phyloP scores from a whole-genome alignment of 2,329 filamentous ascomycete genomes.

The Claviceps purpurea region DNA sequence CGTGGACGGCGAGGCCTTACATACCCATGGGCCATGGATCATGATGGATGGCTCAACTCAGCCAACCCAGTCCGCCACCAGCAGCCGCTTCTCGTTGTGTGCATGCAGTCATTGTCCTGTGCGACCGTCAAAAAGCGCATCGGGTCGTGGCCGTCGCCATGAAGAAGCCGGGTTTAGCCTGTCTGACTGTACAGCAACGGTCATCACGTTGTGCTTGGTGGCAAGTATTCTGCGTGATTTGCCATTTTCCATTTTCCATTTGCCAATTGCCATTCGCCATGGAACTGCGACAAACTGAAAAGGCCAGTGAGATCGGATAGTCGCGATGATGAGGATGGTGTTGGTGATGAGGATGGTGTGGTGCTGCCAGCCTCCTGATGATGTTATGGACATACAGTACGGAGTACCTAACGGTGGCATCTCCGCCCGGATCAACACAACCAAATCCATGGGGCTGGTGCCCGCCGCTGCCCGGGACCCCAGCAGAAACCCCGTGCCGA shows the following conservation, averaged over 20 bases:
- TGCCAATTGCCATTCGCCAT: neutral
- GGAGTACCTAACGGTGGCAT: neutral
- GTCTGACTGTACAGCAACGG: neutral
- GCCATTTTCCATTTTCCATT: neutral
- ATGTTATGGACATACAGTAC: too few species aligned
- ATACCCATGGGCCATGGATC: constrained; percentile 19
- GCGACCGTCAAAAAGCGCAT: neutral
- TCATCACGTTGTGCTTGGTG: neutral
- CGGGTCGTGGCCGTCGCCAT: neutral
- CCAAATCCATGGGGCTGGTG: too few species aligned
- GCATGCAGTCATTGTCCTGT: neutral
- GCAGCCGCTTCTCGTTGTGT: neutral
- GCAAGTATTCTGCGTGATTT: neutral
- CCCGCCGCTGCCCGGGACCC: neutral
- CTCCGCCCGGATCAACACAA: constrained; percentile 9
- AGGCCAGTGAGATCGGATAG: neutral
- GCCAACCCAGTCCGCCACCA: constrained; percentile 10
- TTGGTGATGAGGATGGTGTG: neutral
- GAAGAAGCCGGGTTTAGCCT: neutral
- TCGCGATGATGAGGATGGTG: neutral
- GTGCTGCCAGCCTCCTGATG: too few species aligned
- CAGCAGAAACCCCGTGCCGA: constrained; percentile 2
- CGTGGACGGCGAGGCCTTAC: constrained; percentile 6
- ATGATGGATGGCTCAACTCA: constrained; percentile 13
- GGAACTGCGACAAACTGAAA: neutral